Conservation (phyloP, 345 rosid species). For the Laguncularia racemosa region DNA sequence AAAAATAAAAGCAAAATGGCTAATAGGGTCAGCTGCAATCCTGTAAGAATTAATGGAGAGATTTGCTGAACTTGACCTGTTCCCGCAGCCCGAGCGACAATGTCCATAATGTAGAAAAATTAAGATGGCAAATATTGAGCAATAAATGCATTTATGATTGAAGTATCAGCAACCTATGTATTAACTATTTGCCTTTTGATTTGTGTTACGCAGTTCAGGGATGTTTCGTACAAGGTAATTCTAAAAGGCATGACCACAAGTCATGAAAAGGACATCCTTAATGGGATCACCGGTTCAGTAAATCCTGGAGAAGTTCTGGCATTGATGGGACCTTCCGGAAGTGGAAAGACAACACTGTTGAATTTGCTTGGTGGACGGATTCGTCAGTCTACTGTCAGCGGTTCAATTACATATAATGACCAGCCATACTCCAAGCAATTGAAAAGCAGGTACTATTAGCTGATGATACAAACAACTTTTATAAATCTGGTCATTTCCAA, state of each 20-base stretch:
- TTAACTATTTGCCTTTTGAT: not conserved
- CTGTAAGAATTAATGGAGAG: too few species aligned
- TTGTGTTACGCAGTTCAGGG: constrained; percentile 55
- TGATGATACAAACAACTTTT: not conserved
- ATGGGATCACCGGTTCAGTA: constrained; percentile 73
- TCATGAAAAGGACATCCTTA: constrained; percentile 62
- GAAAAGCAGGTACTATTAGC: constrained; percentile 58
- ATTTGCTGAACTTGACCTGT: constrained; percentile 12
- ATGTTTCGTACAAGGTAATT: constrained; percentile 66
- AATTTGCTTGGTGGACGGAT: constrained; percentile 78
- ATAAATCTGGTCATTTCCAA: too few species aligned
- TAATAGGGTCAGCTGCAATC: too few species aligned
- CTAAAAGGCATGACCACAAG: constrained; percentile 52
- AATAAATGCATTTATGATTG: too few species aligned
- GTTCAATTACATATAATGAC: constrained; percentile 81
- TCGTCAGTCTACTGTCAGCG: constrained; percentile 37
- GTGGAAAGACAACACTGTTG: constrained; percentile 89
- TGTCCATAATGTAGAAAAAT: too few species aligned
- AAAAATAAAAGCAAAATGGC: too few species aligned
- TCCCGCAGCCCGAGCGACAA: too few species aligned
- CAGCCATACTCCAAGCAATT: constrained; percentile 68
- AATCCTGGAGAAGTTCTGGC: constrained; percentile 92
- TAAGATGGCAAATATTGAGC: too few species aligned
- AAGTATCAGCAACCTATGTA: not conserved
- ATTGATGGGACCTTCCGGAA: constrained; percentile 99